These are phyloP conservation scores for Cornus suecica DNA, from an alignment of 148 eudicot species.

Conservation along the genomic window DNA sequence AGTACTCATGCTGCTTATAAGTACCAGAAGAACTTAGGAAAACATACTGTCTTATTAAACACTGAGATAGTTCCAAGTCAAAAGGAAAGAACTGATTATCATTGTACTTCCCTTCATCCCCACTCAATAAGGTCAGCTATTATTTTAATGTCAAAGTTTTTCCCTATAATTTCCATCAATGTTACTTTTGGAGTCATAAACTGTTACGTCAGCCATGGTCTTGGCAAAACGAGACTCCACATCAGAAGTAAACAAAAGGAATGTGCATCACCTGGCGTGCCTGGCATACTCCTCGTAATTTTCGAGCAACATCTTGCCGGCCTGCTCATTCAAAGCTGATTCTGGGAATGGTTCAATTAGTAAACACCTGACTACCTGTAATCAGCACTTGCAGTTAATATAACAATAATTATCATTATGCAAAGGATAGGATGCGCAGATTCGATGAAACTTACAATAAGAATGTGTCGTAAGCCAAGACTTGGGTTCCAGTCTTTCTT, in stretches of 20 bases:
- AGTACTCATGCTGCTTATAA: too few species aligned
- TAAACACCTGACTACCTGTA: constrained; percentile 87
- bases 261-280: constrained; percentile 59
- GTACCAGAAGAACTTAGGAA: too few species aligned
- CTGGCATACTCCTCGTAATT: constrained; percentile 93
- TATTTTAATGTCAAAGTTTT: too few species aligned
- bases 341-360: constrained; percentile 97
- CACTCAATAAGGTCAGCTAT: too few species aligned
- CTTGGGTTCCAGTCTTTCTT: constrained; percentile 96
- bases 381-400: constrained; percentile 1
- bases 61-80: too few species aligned
- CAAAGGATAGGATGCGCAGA: background rate
- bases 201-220: too few species aligned
- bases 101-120: too few species aligned
- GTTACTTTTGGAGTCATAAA: too few species aligned
- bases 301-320: constrained; percentile 96
- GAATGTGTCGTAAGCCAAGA: constrained; percentile 87
- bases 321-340: constrained; percentile 95
- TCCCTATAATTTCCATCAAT: too few species aligned
- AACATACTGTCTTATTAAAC: too few species aligned
- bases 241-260: background rate
- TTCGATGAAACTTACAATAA: constrained; percentile 43
- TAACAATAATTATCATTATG: background rate
- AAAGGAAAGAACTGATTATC: too few species aligned
- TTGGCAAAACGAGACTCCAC: background rate